Base-by-base conservation (phyloP, 345 rosid species). In the Citrus australasica region DNA sequence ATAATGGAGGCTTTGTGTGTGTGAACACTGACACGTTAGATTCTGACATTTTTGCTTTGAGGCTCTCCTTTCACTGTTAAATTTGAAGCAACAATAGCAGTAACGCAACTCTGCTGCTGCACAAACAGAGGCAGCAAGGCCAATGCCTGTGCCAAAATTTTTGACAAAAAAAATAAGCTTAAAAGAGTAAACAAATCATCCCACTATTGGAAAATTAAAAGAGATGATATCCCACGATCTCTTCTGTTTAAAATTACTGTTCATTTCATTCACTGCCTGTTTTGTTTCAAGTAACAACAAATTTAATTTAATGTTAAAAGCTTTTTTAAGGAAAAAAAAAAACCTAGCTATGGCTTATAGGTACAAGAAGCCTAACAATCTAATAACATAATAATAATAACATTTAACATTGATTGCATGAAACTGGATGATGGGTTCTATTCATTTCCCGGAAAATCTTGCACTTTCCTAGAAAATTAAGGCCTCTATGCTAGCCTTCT, bases 401-500 rank as follows among this genome's bases (percentile, higher is more conserved):
- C 37, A 66, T 33, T 66, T 9, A 66, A 21, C 69, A 66, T 33
- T 7, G 46, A 66, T 66, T 33, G 46, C 58, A 19, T 21, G 48
- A 19, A 66, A 66, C 48, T 4, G 58, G 58, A 2, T 35, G 22
- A 6, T 35, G 69, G 69, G 46, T 66, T 66, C 46, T 35, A 6
- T 35, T 66, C 46, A 35, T 82, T 82, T 82, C 68, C 85, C 17
- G 81, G 85, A 46, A 75, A 75, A 64, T 21, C 9, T 3, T 4
- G 53, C 48, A 75, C 77, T 82, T 83, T 82, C 67, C 85, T 46
- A 83, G 84, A 80, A 83, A 79, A n/a, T 60, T 76, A 92, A 78
- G 37, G 93, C 98, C 86, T 91, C 98, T 22, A 94, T 87, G 69
- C 82, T 86, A 8, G 90, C 92, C 67, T 92, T 92, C 94, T 91